Evolutionary conservation across 2,329 filamentous ascomycete genomes (phyloP).

Genomic region (Chrysosphaeria jannelii): DNA sequence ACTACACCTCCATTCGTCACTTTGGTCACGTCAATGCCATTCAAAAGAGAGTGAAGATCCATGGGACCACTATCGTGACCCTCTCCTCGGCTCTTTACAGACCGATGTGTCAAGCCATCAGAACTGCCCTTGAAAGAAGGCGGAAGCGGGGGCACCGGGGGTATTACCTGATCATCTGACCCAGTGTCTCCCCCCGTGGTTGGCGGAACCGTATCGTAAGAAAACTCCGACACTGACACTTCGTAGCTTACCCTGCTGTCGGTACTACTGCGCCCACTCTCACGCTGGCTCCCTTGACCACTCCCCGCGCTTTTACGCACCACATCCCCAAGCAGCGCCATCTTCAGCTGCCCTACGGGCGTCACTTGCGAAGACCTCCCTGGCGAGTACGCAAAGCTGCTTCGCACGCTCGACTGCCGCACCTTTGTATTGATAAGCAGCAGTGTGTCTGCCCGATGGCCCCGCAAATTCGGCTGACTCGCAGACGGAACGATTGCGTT

Average conservation of each 20-base stretch:
- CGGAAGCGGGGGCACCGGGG: constrained; percentile 17
- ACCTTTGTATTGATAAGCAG: constrained; percentile 13
- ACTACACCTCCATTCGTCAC: constrained; percentile 16
- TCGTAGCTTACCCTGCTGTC: constrained; percentile 48
- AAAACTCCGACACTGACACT: constrained; percentile 33
- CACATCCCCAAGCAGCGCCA: constrained; percentile 23
- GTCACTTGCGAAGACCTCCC: constrained; percentile 21
- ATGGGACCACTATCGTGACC: constrained; percentile 12
- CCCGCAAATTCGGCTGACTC: constrained; percentile 18
- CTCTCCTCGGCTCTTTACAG: no score
- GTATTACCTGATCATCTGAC: constrained; percentile 21
- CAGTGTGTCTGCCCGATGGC: constrained; percentile 3
- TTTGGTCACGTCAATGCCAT: constrained; percentile 17
- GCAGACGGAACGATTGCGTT: constrained; percentile 14
- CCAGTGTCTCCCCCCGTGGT: constrained; percentile 2
- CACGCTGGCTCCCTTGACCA: constrained; percentile 5
- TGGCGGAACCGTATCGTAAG: constrained; percentile 16
- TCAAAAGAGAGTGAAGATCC: constrained; percentile 18
- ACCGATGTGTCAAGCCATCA: no score
- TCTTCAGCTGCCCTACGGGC: constrained; percentile 32
- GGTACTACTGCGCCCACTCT: constrained; percentile 13
- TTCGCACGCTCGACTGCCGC: constrained; percentile 23
- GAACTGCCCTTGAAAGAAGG: constrained; percentile 8
- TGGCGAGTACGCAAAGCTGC: constrained; percentile 15
- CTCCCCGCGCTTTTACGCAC: constrained; percentile 7